These are phyloP conservation scores for Pseudotulostoma volvatum DNA, from an alignment of 495 filamentous ascomycete species.

Conservation along the genomic window DNA sequence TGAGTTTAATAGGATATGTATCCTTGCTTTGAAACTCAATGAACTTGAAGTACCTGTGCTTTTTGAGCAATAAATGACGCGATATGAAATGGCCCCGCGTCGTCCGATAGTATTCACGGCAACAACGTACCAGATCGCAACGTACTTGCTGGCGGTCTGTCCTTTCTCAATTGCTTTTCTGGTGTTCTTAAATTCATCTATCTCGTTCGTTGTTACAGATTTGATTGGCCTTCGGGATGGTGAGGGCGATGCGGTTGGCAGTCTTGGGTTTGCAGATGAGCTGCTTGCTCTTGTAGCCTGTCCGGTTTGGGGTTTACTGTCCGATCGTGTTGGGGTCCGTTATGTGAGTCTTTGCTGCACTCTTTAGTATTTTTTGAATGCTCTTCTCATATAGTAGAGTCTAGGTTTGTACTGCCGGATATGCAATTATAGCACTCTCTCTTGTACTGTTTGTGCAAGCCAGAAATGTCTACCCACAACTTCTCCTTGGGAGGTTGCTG, in stretches of 20 bases:
- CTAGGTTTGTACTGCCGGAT: constrained; percentile 62
- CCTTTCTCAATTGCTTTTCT: constrained; percentile 94
- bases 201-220: constrained; percentile 91
- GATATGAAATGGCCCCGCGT: no score
- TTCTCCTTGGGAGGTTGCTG: constrained; percentile 68
- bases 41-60: no score
- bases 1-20: no score
- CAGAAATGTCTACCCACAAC: constrained; percentile 72
- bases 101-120: constrained; percentile 37
- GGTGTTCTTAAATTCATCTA: constrained; percentile 86
- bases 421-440: constrained; percentile 57
- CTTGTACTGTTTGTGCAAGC: constrained; percentile 73
- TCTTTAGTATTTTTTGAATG: not conserved
- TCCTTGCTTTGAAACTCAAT: no score
- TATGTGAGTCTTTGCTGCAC: constrained; percentile 22
- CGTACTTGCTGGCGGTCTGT: constrained; percentile 78
- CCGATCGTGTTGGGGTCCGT: constrained; percentile 74
- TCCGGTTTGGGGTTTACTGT: constrained; percentile 82
- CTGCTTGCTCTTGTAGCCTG: constrained; percentile 79
- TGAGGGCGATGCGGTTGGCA: constrained; percentile 83
- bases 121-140: constrained; percentile 54
- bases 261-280: constrained; percentile 91
- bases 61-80: no score
- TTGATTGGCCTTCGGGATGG: constrained; percentile 57
- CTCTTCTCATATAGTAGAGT: not conserved